A percentile compares a stretch with the other conserved stretches of the same genome.
These are phyloP conservation scores for Cercospora sojina DNA, from an alignment of 2,329 filamentous ascomycete genomes.

Conservation along the genomic window DNA sequence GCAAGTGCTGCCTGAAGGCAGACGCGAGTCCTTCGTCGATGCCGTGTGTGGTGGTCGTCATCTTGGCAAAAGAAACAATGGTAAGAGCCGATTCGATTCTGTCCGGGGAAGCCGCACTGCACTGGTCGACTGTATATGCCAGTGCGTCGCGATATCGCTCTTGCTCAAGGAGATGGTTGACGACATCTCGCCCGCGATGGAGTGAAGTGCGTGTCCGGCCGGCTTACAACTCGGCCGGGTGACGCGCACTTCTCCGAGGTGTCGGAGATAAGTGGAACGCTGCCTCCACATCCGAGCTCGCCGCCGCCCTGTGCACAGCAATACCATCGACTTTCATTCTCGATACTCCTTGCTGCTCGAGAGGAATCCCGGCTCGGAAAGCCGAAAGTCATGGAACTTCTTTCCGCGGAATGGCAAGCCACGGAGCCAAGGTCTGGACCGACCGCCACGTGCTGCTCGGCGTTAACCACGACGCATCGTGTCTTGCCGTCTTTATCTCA, in stretches of 20 bases:
- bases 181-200: not conserved
- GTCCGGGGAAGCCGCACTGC: not conserved
- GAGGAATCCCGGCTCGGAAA: not conserved
- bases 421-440: not conserved
- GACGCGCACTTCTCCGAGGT: not conserved
- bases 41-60: conserved; percentile 12
- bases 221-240: not conserved
- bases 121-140: not conserved
- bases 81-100: not conserved
- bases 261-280: not conserved
- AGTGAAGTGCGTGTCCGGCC: not conserved
- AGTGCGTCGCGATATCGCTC: not conserved
- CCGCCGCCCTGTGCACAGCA: not conserved
- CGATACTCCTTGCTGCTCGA: not conserved
- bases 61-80: not conserved
- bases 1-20: conserved; percentile 58
- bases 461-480: not conserved
- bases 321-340: not conserved
- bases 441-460: not conserved
- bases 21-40: conserved; percentile 23
- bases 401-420: not conserved
- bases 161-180: not conserved
- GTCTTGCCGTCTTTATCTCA: not conserved
- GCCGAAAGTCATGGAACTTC: not conserved
- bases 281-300: not conserved